These are phyloP conservation scores for Serendipita sp. DNA, from an alignment of 768 basidiomycete genomes.

Conservation along the genomic window DNA sequence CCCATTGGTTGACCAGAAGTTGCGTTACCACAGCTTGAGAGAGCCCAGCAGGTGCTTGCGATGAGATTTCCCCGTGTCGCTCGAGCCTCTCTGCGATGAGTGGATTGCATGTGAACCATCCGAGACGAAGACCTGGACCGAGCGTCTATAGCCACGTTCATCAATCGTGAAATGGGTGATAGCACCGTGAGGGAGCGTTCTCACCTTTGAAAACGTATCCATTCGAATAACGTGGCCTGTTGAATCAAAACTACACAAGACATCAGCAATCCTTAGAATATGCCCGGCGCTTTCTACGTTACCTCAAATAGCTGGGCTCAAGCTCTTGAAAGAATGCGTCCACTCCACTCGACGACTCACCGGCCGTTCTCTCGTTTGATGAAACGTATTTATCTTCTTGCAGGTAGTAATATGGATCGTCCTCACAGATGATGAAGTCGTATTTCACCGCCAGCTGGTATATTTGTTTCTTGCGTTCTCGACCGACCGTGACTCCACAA, in stretches of 20 bases:
- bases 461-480: conserved; percentile 53
- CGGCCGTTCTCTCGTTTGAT: conserved; percentile 23
- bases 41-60: conserved; percentile 50
- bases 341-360: conserved; percentile 19
- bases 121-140: conserved; percentile 59
- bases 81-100: conserved; percentile 60
- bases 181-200: neutral
- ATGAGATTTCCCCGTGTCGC: conserved; percentile 47
- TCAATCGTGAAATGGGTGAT: neutral
- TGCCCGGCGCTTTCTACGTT: conserved; percentile 7
- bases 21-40: conserved; percentile 38
- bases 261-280: neutral
- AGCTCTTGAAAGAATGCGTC: conserved; percentile 35
- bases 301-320: conserved; percentile 47
- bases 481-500: conserved; percentile 49
- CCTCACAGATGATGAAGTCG: conserved; percentile 65
- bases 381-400: conserved; percentile 39
- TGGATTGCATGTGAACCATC: conserved; percentile 66
- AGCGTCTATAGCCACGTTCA: conserved; percentile 26
- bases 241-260: conserved; percentile 36
- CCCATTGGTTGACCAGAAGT: conserved; percentile 45
- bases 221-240: conserved; percentile 73
- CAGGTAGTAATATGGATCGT: conserved; percentile 70
- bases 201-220: conserved; percentile 63
- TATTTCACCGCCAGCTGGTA: conserved; percentile 73